Evolutionary conservation across 352 stramenopile species (phyloP).

Genomic region (Phytopythium litorale): DNA sequence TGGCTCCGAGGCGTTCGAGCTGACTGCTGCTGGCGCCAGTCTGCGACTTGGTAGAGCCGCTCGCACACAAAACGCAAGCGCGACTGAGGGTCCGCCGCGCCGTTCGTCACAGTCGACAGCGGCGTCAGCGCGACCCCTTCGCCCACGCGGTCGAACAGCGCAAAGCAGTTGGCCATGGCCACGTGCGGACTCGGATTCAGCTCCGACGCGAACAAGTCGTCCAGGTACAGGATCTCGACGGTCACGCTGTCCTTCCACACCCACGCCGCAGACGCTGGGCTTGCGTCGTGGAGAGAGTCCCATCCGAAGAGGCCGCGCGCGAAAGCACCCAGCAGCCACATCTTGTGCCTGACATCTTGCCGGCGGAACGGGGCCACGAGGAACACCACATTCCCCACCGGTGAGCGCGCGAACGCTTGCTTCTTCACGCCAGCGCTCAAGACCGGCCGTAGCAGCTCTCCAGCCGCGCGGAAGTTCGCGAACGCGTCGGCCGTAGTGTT

Average conservation of each 20-base stretch:
- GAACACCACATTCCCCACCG: constrained; percentile 66
- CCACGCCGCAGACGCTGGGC: constrained; percentile 12
- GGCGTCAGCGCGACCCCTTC: constrained; percentile 57
- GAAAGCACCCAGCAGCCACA: constrained; percentile 67
- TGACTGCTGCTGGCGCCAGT: constrained; percentile 17
- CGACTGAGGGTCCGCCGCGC: background rate
- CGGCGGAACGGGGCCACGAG: constrained; percentile 63
- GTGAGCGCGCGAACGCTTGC: constrained; percentile 58
- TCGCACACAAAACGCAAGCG: constrained; percentile 50
- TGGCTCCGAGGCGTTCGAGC: constrained; percentile 3
- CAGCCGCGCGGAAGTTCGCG: constrained; percentile 55
- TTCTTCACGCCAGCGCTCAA: constrained; percentile 46
- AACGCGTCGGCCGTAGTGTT: constrained; percentile 51
- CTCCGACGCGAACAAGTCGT: constrained; percentile 64
- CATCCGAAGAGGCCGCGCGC: constrained; percentile 50
- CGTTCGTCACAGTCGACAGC: constrained; percentile 1
- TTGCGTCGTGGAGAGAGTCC: constrained; percentile 6
- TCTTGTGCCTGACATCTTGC: constrained; percentile 66
- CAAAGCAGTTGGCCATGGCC: constrained; percentile 55
- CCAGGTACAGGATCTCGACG: constrained; percentile 65
- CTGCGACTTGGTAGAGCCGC: constrained; percentile 56
- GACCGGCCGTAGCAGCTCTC: constrained; percentile 48
- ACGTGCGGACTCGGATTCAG: constrained; percentile 57
- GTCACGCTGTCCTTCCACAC: constrained; percentile 54
- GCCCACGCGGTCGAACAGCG: constrained; percentile 64